Conservation (phyloP, 192 early-diverging fungal genomes). For the Entrophospora sp. region DNA sequence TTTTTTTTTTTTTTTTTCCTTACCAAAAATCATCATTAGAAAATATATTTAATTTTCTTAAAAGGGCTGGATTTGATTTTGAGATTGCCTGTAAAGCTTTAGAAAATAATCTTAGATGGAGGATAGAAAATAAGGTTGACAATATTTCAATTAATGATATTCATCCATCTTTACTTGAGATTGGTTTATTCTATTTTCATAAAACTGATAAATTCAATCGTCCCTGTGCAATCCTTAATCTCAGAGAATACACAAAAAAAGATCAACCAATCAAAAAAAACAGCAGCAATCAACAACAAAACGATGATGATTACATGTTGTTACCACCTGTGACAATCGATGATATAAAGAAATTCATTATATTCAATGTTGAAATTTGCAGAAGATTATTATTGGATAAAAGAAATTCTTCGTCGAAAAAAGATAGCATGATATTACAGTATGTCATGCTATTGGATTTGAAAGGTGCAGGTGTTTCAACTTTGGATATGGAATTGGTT, state of each 20-base stretch:
- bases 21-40: conserved; percentile 21
- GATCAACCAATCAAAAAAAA: no score
- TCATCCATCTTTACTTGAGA: conserved; percentile 18
- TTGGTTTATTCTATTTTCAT: conserved; percentile 28
- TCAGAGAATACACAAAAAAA: conserved; percentile 13
- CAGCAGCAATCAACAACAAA: no score
- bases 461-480: background rate
- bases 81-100: conserved; percentile 14
- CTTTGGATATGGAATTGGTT: background rate
- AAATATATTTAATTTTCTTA: conserved; percentile 32
- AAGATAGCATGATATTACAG: background rate
- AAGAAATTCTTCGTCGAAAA: conserved; percentile 17
- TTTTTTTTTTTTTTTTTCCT: background rate
- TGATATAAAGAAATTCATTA: conserved; percentile 26
- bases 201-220: conserved; percentile 26
- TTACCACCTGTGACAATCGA: background rate
- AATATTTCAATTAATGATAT: conserved; percentile 12
- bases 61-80: conserved; percentile 16
- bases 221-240: conserved; percentile 26
- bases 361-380: conserved; percentile 30
- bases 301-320: no score
- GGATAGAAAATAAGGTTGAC: conserved; percentile 22
- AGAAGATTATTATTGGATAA: conserved; percentile 27
- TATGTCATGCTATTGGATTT: background rate
- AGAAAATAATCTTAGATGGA: conserved; percentile 29